Evolutionary conservation across 371 early-diverging fungal genomes (phyloP).

Genomic region (Rhizopus sp.): DNA sequence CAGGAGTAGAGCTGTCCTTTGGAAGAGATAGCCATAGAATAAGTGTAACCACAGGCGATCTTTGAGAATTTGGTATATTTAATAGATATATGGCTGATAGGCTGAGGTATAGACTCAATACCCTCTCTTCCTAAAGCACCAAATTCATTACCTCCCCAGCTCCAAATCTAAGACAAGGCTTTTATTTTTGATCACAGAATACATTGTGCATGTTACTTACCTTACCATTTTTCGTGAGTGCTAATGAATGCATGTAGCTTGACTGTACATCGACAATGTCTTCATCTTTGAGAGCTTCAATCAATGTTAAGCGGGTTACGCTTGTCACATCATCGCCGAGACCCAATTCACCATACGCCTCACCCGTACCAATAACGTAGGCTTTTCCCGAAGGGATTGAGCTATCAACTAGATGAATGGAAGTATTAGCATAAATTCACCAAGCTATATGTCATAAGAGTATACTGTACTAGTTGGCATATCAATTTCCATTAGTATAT

Average conservation of each 20-base stretch:
- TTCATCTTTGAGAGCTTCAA: slow-evolving; percentile 62
- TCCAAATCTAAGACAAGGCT: slow-evolving; percentile 55
- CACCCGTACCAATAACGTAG: slow-evolving; percentile 93
- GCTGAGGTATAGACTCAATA: slow-evolving; percentile 67
- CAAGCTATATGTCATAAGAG: too few species aligned
- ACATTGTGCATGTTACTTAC: slow-evolving; percentile 32
- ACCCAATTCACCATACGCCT: slow-evolving; percentile 88
- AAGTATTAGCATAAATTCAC: too few species aligned
- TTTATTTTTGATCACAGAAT: not conserved
- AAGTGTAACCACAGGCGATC: slow-evolving; percentile 91
- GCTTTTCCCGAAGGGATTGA: slow-evolving; percentile 56
- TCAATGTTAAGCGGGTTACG: slow-evolving; percentile 68
- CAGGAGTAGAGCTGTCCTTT: slow-evolving; percentile 88
- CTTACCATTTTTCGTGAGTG: slow-evolving; percentile 71
- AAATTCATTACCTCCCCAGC: slow-evolving; percentile 99
- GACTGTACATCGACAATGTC: slow-evolving; percentile 73
- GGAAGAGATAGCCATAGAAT: slow-evolving; percentile 84
- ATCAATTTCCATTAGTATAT: too few species aligned
- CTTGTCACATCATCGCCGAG: slow-evolving; percentile 76
- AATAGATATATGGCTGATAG: slow-evolving; percentile 54
- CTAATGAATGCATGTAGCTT: slow-evolving; percentile 89
- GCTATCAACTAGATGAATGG: too few species aligned
- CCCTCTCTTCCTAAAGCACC: slow-evolving; percentile 87
- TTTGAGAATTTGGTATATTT: slow-evolving; percentile 75
- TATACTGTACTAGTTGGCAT: too few species aligned